A percentile compares a stretch with the other conserved stretches of the same genome.
Evolutionary conservation across 1,139 yeast species (phyloP).

Genomic region (Yamadazyma atmosphaerica): DNA sequence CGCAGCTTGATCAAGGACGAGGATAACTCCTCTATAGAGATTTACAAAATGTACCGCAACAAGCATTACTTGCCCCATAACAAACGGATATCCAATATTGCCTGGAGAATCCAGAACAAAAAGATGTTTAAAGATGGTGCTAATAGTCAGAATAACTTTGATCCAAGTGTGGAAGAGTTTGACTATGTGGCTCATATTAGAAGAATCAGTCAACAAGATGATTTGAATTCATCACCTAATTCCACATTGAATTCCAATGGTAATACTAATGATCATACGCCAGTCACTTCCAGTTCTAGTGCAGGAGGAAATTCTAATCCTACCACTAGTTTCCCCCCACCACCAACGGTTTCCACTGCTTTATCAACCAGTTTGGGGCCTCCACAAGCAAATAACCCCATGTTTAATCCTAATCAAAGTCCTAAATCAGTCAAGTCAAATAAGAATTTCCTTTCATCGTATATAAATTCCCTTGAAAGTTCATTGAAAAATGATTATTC

Average conservation of each 20-base stretch:
- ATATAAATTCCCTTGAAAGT: constrained; percentile 41
- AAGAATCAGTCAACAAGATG: constrained; percentile 44
- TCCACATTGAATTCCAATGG: constrained; percentile 5
- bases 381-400: neutral
- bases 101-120: constrained; percentile 48
- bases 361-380: too few relatives aligned
- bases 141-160: constrained; percentile 11
- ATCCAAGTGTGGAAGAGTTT: constrained; percentile 41
- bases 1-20: constrained; percentile 13
- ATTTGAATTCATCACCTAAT: constrained; percentile 14
- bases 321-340: constrained; percentile 3
- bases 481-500: constrained; percentile 30
- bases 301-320: neutral
- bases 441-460: constrained; percentile 36
- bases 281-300: neutral
- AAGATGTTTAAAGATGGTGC: constrained; percentile 22
- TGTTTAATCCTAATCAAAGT: constrained; percentile 2
- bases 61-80: constrained; percentile 46
- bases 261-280: constrained; percentile 1
- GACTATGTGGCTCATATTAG: constrained; percentile 51
- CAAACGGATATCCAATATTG: constrained; percentile 44
- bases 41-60: constrained; percentile 44
- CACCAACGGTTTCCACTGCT: neutral
- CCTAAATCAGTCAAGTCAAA: constrained; percentile 10
- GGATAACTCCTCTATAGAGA: constrained; percentile 36